Base-by-base conservation (phyloP, 2,329 filamentous ascomycete genomes). In the Trichophaea hybrida region DNA sequence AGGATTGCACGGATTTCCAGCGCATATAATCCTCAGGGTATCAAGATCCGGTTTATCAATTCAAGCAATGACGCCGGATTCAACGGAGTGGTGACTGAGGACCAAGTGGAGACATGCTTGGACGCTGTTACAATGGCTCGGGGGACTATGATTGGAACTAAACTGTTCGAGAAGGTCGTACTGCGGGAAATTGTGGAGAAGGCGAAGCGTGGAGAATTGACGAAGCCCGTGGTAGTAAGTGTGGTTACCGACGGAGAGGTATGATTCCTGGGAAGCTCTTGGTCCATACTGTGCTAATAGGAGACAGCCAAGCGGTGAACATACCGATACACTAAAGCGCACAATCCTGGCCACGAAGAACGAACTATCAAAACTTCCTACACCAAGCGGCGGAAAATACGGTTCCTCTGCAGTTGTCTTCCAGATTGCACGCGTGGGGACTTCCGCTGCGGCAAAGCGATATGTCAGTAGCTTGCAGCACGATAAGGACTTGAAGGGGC, bases 261-360 rank as follows among this genome's bases (percentile, higher is more conserved):
- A 15, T 50, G 12, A 12, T 50, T 24, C 17, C 12, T 4, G 2
- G 10, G 46, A 24, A 50, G 46, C 24, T 4, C 46, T 13, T 4
- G 10, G 38, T 15, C 17, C 2, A 50, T n/a, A 10, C 46, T 31
- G 13, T 50, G 24, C 46, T 43, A 43, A 43, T 15, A 15, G 15
- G 15, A 43, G 13, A 50, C 17, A 50, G 52, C 52, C 52, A 35
- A 40, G 8, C 52, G 52, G 31, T 12, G 52, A 55, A 8, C 10
- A 55, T 24, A 10, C n/a, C 6, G 52, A 55, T 24, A 55, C 35
- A n/a, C 52, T 55, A 2, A 38, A 44, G n/a, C 10, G 31, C 5
- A 43, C 52, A 7, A 55, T 55, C 35, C 52, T 55, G 8, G 52
- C 52, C 8, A 34, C 52, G 6, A 55, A 55, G 31, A 55, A 55